phyloP scores from a whole-genome alignment of 2,329 filamentous ascomycete species.

The Coniochaeta prunicola region DNA sequence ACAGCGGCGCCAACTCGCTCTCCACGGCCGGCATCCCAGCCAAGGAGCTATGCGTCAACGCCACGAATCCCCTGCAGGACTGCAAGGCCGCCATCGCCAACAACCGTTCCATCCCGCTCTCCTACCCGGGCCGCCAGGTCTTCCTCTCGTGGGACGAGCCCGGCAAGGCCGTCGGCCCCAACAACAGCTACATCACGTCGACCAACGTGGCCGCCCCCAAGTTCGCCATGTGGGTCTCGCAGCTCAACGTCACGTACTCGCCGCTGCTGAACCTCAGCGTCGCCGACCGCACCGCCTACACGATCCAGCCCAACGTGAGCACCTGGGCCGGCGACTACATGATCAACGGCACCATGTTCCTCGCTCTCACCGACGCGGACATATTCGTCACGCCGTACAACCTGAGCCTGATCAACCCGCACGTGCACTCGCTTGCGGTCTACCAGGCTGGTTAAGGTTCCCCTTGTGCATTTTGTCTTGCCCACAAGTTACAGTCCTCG shows the following conservation, averaged over 20 bases:
- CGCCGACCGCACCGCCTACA: constrained; percentile 49
- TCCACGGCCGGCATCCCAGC: constrained; percentile 34
- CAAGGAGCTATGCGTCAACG: constrained; percentile 49
- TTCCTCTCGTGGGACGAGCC: constrained; percentile 67
- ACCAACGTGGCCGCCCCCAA: constrained; percentile 50
- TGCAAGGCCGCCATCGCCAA: constrained; percentile 59
- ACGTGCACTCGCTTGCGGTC: constrained; percentile 65
- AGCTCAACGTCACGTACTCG: constrained; percentile 69
- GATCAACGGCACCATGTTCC: constrained; percentile 72
- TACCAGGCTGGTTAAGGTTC: constrained; percentile 70
- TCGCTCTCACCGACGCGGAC: constrained; percentile 66
- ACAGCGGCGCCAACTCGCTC: constrained; percentile 38
- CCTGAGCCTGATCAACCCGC: constrained; percentile 63
- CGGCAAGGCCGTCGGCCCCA: constrained; percentile 64
- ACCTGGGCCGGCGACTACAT: constrained; percentile 60
- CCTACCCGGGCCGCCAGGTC: constrained; percentile 66
- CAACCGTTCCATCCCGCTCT: constrained; percentile 65
- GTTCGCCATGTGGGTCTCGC: constrained; percentile 70
- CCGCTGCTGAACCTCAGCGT: constrained; percentile 42
- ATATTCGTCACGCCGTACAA: constrained; percentile 71
- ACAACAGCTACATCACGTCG: constrained; percentile 71
- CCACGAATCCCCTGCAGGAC: constrained; percentile 43
- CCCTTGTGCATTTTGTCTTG: no score
- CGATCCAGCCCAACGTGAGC: constrained; percentile 63
- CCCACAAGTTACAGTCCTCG: no score